Evolutionary conservation across 192 early-diverging fungal species (phyloP), one percentile per base, ranked within the genome.

Genomic region (Rhizophlyctis rosea): DNA sequence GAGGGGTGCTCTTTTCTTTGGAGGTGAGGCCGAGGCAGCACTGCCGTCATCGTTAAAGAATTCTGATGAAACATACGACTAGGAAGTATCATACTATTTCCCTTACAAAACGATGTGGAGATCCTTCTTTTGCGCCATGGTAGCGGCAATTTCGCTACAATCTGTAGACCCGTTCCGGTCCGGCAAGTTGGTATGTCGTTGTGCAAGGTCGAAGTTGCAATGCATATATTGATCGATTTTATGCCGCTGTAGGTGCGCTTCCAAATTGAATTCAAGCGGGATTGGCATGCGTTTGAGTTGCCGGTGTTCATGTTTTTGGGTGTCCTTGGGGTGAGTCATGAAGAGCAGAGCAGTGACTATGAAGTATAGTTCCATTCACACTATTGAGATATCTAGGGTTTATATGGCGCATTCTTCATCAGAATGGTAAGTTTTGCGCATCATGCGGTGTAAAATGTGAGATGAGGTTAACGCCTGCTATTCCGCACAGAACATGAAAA

Each of bases 91-190:
- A 62, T 88, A 92, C 36, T 91, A 89, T 62, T 98, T 99, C 60
- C 93, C 94, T 2, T 89, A 88, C 31, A 89, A 91, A 65, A 95
- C 95, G 0, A 91, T 99, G 86, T 96, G 93, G 92, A 79, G 92
- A 24, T 90, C 88, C 54, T 99, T 99, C 74, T 93, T 99, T 74
- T 94, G 93, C 70, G 96, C 96, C 1, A 86, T 99, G 80, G 87
- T 96, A 7, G 95, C 91, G 0, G 96, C 94, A 1, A 87, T 95
- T 25, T 91, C 91, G 16, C 72, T 99, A 50, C 57, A 78, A 36
- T 34, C 79, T 14, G 71, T 78, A 32, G 73, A 99, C 69, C 97
- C 97, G 13, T 96, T 95, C 63, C 77, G 96, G 44, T 96, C 95
- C 4, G 95, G 95, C 34, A 99, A 98, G 75, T 71, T 96, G 21